These are phyloP conservation scores for Medicago ruthenica DNA, from an alignment of 306 rosid genomes.

Conservation along the genomic window DNA sequence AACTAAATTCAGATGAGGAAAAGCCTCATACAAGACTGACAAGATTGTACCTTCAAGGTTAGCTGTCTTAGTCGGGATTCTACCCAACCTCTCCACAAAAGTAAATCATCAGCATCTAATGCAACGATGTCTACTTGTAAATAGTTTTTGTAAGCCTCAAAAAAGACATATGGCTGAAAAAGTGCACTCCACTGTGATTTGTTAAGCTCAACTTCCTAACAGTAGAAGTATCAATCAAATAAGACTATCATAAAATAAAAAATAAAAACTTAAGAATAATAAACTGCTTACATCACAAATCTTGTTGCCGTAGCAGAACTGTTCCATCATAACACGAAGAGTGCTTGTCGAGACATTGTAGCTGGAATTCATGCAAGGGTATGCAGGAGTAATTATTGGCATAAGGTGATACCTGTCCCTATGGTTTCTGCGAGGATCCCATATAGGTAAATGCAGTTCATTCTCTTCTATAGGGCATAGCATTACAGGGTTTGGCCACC, in stretches of 20 bases:
- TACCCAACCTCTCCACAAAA: conserved; percentile 70
- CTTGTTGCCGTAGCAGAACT: conserved; percentile 75
- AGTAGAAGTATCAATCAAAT: conserved; percentile 41
- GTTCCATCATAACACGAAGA: conserved; percentile 96
- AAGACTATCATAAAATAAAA: conserved; percentile 7
- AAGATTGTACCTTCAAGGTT: conserved; percentile 70
- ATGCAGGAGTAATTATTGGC: conserved; percentile 99
- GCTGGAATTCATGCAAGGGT: conserved; percentile 99
- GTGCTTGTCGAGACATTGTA: conserved; percentile 96
- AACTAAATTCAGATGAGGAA: conserved; percentile 24
- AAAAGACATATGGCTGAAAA: conserved; percentile 79
- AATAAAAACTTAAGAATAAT: conserved; percentile 2
- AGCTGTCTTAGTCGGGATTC: conserved; percentile 68
- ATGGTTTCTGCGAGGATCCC: conserved; percentile 96
- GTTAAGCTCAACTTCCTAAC: conserved; percentile 87
- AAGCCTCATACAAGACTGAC: conserved; percentile 25
- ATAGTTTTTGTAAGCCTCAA: conserved; percentile 93
- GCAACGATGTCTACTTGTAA: conserved; percentile 92
- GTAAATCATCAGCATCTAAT: conserved; percentile 72
- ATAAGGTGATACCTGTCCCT: conserved; percentile 85
- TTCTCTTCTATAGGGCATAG: conserved; percentile 90
- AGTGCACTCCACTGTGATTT: conserved; percentile 89
- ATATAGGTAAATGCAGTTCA: conserved; percentile 82
- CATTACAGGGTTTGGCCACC: conserved; percentile 99
- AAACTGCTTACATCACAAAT: conserved; percentile 75